These are phyloP conservation scores for Quercus lobata DNA, from an alignment of 331 rosid genomes.

Conservation along the genomic window DNA sequence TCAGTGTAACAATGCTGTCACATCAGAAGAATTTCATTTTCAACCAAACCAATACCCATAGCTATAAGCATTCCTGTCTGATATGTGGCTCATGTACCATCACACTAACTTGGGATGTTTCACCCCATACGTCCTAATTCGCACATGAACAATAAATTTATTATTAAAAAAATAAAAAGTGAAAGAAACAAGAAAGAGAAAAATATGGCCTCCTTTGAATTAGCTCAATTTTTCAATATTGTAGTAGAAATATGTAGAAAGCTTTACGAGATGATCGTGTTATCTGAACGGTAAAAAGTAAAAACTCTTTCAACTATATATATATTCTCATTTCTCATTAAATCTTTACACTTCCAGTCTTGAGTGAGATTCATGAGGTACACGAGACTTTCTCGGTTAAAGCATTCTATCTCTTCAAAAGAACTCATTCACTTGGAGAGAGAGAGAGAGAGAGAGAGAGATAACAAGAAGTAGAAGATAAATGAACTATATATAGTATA, in stretches of 20 bases:
- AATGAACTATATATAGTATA: not conserved
- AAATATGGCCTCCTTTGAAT: not conserved
- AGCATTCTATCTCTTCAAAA: too few species aligned
- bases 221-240: not conserved
- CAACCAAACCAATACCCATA: too few species aligned
- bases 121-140: not conserved
- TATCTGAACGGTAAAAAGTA: not conserved
- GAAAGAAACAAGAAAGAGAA: not conserved
- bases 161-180: not conserved
- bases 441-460: not conserved
- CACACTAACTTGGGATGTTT: not conserved
- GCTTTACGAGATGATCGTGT: not conserved
- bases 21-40: not conserved
- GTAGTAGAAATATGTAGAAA: not conserved
- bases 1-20: not conserved
- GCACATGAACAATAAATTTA: not conserved
- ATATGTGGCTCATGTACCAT: not conserved
- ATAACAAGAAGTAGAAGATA: not conserved
- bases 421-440: too few species aligned
- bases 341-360: not conserved
- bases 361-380: not conserved
- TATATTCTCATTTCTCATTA: not conserved
- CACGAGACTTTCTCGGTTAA: too few species aligned
- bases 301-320: not conserved
- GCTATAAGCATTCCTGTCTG: too few species aligned